Conservation (phyloP, 192 early-diverging fungal genomes). For the Rhizophagus prolifer region DNA sequence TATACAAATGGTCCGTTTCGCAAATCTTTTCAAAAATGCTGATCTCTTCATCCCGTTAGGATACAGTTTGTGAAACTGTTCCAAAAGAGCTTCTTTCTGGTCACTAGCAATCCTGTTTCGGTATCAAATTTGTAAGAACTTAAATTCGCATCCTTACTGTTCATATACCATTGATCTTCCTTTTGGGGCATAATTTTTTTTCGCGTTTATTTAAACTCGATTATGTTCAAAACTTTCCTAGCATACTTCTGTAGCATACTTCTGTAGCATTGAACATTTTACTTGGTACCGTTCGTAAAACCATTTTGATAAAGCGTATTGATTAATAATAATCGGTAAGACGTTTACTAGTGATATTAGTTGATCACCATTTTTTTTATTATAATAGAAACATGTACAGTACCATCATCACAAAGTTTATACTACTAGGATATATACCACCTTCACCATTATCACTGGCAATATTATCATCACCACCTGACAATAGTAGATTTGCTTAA, state of each 20-base stretch:
- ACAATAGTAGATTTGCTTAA: neutral
- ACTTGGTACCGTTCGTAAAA: neutral
- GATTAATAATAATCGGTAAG: neutral
- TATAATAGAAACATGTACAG: neutral
- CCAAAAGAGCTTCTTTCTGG: neutral
- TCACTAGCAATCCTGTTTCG: neutral
- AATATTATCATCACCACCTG: neutral
- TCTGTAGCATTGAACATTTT: neutral
- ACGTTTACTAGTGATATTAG: neutral
- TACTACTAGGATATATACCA: neutral
- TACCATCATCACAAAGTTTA: neutral
- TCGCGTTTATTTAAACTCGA: neutral
- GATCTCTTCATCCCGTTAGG: neutral
- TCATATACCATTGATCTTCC: neutral
- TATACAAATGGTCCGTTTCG: neutral
- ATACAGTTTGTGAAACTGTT: neutral
- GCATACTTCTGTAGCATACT: too few relatives aligned
- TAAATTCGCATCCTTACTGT: neutral
- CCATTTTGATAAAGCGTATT: neutral
- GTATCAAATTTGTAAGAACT: neutral
- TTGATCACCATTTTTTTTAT: neutral
- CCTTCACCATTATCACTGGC: too few relatives aligned
- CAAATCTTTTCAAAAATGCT: neutral
- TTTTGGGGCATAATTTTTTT: too few relatives aligned
- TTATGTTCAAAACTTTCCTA: neutral